These are phyloP conservation scores for Auricularia heimuer DNA, from an alignment of 768 basidiomycete genomes.

Conservation along the genomic window DNA sequence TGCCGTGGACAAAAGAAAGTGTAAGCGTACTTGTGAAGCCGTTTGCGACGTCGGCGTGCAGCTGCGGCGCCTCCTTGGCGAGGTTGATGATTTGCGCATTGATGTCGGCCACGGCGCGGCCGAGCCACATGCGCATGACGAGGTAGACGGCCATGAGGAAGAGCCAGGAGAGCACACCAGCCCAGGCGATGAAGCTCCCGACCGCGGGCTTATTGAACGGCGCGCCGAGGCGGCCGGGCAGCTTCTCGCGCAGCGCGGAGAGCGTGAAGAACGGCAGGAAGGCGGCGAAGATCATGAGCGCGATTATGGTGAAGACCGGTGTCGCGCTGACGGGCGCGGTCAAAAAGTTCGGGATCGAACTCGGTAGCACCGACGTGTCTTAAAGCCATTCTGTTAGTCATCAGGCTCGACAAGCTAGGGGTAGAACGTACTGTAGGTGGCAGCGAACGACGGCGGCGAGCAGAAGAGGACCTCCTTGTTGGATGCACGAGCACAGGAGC, in stretches of 20 bases:
- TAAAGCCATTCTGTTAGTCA: background rate
- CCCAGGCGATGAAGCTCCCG: slow-evolving; percentile 57
- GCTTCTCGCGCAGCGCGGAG: slow-evolving; percentile 55
- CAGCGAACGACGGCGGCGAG: slow-evolving; percentile 42
- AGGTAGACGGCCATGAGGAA: slow-evolving; percentile 47
- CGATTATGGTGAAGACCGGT: slow-evolving; percentile 53
- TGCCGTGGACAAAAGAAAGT: slow-evolving; percentile 1
- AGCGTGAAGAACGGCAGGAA: slow-evolving; percentile 61
- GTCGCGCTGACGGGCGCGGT: slow-evolving; percentile 52
- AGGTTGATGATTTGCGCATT: slow-evolving; percentile 48
- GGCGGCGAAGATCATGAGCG: slow-evolving; percentile 43
- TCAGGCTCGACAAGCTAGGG: slow-evolving; percentile 1
- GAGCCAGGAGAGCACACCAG: slow-evolving; percentile 56
- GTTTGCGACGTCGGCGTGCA: slow-evolving; percentile 56
- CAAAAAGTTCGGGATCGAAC: slow-evolving; percentile 44
- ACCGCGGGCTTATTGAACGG: slow-evolving; percentile 46
- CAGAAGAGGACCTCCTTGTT: slow-evolving; percentile 46
- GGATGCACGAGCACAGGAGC: slow-evolving; percentile 52
- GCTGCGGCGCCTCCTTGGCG: slow-evolving; percentile 43
- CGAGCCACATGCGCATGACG: slow-evolving; percentile 71
- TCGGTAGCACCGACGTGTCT: slow-evolving; percentile 61
- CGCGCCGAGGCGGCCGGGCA: slow-evolving; percentile 42
- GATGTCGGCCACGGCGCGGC: slow-evolving; percentile 70
- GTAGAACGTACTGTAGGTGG: slow-evolving; percentile 45
- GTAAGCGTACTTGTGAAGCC: slow-evolving; percentile 59